Evolutionary conservation across 345 rosid species (phyloP).

Genomic region (Populus pruinosa): DNA sequence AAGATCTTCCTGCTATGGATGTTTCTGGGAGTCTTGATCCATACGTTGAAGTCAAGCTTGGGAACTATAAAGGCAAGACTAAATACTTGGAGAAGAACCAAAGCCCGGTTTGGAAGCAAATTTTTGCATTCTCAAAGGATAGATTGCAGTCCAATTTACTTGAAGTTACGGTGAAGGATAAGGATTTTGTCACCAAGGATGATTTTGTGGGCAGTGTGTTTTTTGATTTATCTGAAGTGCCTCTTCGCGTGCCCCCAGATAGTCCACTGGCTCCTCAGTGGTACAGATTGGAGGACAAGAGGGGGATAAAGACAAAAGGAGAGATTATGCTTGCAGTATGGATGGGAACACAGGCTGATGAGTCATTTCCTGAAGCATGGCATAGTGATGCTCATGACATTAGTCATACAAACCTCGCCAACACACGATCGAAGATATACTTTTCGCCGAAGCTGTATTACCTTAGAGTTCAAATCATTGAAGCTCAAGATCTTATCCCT

Average conservation of each 20-base stretch:
- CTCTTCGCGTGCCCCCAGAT: conserved; percentile 28
- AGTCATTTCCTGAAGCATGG: conserved; percentile 36
- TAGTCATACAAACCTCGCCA: conserved; percentile 19
- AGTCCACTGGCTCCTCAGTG: conserved; percentile 38
- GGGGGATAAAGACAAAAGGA: conserved; percentile 10
- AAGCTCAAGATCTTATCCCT: conserved; percentile 32
- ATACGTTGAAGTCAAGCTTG: conserved; percentile 33
- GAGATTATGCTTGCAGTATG: conserved; percentile 34
- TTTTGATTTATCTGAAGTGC: conserved; percentile 26
- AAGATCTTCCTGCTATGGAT: conserved; percentile 34
- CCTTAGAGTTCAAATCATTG: conserved; percentile 21
- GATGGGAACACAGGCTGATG: conserved; percentile 40
- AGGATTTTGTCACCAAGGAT: conserved; percentile 27
- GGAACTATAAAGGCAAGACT: conserved; percentile 32
- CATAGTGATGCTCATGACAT: conserved; percentile 34
- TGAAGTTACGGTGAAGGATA: conserved; percentile 32
- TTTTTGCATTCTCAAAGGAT: conserved; percentile 30
- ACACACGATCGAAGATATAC: conserved; percentile 28
- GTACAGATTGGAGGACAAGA: conserved; percentile 28
- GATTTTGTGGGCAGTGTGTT: conserved; percentile 28
- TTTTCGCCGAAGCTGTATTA: conserved; percentile 31
- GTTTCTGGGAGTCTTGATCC: conserved; percentile 34
- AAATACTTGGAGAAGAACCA: conserved; percentile 27
- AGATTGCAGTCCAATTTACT: conserved; percentile 30
- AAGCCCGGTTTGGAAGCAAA: conserved; percentile 25